These are phyloP conservation scores for Taiozyma sp. DNA, from an alignment of 1,139 yeast species.

Conservation along the genomic window DNA sequence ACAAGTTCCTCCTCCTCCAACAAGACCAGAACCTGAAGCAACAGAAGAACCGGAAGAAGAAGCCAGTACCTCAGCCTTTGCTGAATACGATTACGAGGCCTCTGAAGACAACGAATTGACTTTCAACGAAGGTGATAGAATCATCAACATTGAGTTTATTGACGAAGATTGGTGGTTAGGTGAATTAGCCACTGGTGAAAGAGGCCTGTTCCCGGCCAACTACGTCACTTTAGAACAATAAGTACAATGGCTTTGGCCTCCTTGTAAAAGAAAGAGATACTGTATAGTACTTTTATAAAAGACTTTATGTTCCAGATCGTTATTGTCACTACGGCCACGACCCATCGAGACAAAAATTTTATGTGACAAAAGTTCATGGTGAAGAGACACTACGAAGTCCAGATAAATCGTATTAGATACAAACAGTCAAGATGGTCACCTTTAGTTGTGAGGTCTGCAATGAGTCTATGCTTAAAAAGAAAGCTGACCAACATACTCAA, in stretches of 20 bases:
- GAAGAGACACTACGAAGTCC: neutral
- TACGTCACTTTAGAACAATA: constrained; percentile 48
- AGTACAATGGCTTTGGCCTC: neutral
- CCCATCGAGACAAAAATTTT: neutral
- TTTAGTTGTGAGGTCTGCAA: constrained; percentile 56
- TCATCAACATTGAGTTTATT: constrained; percentile 77
- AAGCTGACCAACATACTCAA: constrained; percentile 74
- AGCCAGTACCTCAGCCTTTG: constrained; percentile 53
- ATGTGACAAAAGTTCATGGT: constrained; percentile 8
- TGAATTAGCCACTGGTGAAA: constrained; percentile 58
- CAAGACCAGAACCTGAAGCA: constrained; percentile 24
- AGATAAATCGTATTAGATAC: neutral
- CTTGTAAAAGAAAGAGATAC: neutral
- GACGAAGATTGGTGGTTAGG: constrained; percentile 99
- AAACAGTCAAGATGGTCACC: constrained; percentile 30
- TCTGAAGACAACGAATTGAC: constrained; percentile 86
- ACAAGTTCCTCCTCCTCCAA: constrained; percentile 14
- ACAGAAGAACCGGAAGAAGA: constrained; percentile 20
- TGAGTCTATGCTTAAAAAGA: constrained; percentile 85
- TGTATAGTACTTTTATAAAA: neutral
- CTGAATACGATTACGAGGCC: constrained; percentile 84
- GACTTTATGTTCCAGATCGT: neutral
- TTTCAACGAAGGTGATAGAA: constrained; percentile 76
- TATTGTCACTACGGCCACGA: neutral
- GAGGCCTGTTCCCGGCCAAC: constrained; percentile 87